Evolutionary conservation across 2,329 filamentous ascomycete genomes (phyloP), one percentile per base, ranked within the genome.

Genomic region (Beauveria bassiana): DNA sequence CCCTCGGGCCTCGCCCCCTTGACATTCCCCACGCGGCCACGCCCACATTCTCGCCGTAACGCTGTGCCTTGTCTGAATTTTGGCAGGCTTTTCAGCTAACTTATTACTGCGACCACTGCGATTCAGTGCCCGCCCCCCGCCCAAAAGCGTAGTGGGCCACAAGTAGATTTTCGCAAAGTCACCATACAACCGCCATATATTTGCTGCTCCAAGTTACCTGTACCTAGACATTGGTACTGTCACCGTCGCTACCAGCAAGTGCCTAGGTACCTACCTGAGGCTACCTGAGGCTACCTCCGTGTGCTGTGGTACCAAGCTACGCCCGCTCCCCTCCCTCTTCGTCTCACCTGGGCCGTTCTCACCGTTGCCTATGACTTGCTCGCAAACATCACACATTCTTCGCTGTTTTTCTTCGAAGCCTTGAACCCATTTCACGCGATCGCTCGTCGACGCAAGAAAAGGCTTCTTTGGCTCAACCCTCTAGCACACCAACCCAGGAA

Each of bases 361-460:
- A 52, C 40, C 38, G 55, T 52, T 42, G 47, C 38, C 47, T 52
- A 26, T 51, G 31, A 51, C 45, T 59, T 20, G 54, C 42, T 57
- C 34, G 57, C 57, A 59, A 59, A 59, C 57, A 45, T 38, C 49
- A 43, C 57, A 57, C 55, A 52, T 34, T 45, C n/a, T 7, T 59
- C 57, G 31, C 46, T 34, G 6, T 50, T 52, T 18, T 18, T 34
- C 38, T 20, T 42, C n/a, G 18, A 45, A 55, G 38, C 34, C 38
- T 22, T 24, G 28, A 45, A 14, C n/a, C 38, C 20, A 12, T 16
- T 38, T 24, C 2, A 42, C 55, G 55, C 47, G 38, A 42, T 26
- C 26, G n/a, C 47, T 42, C 24, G 16, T 42, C 34, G 55, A 50
- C 47, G 40, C 57, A 12, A 52, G 26, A 52, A 16, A 34, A 31